These are phyloP conservation scores for Taphrina pruni DNA, from an alignment of 1,139 yeast genomes.

Conservation along the genomic window DNA sequence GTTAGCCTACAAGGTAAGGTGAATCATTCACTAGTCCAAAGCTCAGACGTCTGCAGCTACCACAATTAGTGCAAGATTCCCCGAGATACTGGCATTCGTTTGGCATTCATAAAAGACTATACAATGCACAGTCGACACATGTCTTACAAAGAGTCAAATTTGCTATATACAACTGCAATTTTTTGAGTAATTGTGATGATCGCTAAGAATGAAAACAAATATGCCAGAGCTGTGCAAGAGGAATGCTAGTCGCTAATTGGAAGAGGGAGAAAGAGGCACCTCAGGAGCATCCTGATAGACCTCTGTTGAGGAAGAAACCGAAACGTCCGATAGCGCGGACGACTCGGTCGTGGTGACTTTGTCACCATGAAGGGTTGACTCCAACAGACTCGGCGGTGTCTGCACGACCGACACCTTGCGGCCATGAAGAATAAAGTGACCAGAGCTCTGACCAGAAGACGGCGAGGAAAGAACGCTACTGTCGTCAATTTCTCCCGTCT, in stretches of 20 bases:
- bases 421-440: constrained; percentile 35
- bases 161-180: neutral
- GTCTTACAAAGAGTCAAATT: too few species aligned
- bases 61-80: too few species aligned
- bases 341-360: constrained; percentile 1
- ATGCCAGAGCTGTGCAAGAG: neutral
- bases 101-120: too few species aligned
- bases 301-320: neutral
- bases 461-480: constrained; percentile 19
- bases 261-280: neutral
- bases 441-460: constrained; percentile 26
- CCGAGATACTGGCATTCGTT: too few species aligned
- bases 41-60: too few species aligned
- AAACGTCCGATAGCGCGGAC: neutral
- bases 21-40: too few species aligned
- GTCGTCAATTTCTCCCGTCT: constrained; percentile 9
- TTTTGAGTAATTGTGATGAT: too few species aligned
- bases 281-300: constrained; percentile 23
- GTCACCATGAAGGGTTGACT: constrained; percentile 1
- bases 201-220: neutral
- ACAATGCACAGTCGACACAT: too few species aligned
- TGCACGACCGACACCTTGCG: constrained; percentile 39
- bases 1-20: too few species aligned
- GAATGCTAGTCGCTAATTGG: constrained; percentile 7
- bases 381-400: constrained; percentile 29